Evolutionary conservation across 805 yeast genomes (phyloP), one percentile per base, ranked within the genome.

Genomic region (Citeromyces nyonsensis): DNA sequence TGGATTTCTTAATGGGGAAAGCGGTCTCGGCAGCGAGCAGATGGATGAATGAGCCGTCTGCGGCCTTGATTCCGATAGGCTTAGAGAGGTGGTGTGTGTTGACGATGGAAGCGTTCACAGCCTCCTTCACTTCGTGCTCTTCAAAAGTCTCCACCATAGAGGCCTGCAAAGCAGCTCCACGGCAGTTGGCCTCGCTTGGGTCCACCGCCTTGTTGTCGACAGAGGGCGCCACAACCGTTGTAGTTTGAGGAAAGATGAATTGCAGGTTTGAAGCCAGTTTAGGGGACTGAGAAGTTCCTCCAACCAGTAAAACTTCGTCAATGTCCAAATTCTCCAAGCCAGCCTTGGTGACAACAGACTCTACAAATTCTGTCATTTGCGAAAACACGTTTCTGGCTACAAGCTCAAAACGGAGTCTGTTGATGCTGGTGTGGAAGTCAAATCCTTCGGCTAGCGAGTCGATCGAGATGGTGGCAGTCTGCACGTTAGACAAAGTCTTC

Each of bases 151-250:
- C 88, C 40, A 79, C 62, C 47, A 88, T 64, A 26, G 94, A 73
- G 33, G 95, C 98, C 67, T 91, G 97, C 52, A 88, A 69, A 40
- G 97, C 95, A 37, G 95, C 93, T 59, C 98, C 98, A 50, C 93
- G 77, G 41, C 94, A 76, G 41, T 79, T 64, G 48, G 85, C 66
- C 63, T 91, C 97, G 49, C 82, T 76, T 38, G 98, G 96, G 59
- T 82, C 72, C 39, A 75, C 52, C 36, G 91, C 81, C 58, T 83
- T 84, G 39, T 80, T 44, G 53, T 82, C 88, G 38, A 66, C 49
- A 25, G 78, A 59, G 42, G 97, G 94, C 15, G 96, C 75, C 39
- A 74, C 63, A 34, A 86, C 67, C 33, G 61, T 68, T 35, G 84
- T 75, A 31, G 77, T 53, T 54, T 80, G 91, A 40, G 94, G 94